These are phyloP conservation scores for Paraphaeosphaeria minitans DNA, from an alignment of 2,329 filamentous ascomycete species.

Conservation along the genomic window DNA sequence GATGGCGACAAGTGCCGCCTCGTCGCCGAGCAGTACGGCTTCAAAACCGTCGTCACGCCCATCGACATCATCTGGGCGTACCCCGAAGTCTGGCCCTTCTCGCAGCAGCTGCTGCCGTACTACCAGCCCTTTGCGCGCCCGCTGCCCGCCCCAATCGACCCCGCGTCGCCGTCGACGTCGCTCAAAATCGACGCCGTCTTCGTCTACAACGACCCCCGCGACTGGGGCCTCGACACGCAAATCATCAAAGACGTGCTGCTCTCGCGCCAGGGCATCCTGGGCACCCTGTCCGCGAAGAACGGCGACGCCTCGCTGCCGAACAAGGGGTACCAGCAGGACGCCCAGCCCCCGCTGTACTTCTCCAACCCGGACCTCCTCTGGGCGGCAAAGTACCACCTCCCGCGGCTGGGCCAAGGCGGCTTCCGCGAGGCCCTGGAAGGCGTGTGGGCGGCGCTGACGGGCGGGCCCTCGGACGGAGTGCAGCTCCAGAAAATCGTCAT, in stretches of 20 bases:
- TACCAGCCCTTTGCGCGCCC: slow-evolving; percentile 64
- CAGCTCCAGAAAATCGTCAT: slow-evolving; percentile 69
- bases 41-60: slow-evolving; percentile 78
- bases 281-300: slow-evolving; percentile 78
- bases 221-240: slow-evolving; percentile 91
- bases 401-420: slow-evolving; percentile 87
- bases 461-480: slow-evolving; percentile 57
- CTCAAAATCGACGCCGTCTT: slow-evolving; percentile 89
- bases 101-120: slow-evolving; percentile 65
- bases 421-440: slow-evolving; percentile 84
- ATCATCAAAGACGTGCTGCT: slow-evolving; percentile 83
- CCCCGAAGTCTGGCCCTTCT: slow-evolving; percentile 83
- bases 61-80: slow-evolving; percentile 79
- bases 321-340: slow-evolving; percentile 79
- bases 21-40: slow-evolving; percentile 68
- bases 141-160: slow-evolving; percentile 59
- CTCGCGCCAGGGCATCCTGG: slow-evolving; percentile 77
- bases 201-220: slow-evolving; percentile 93
- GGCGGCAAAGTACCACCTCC: slow-evolving; percentile 82
- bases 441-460: slow-evolving; percentile 75
- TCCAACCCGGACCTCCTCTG: slow-evolving; percentile 90
- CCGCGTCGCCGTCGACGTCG: slow-evolving; percentile 53
- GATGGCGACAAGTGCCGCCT: slow-evolving; percentile 63
- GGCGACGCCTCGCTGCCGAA: slow-evolving; percentile 68
- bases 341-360: slow-evolving; percentile 82